A percentile compares a stretch with the other conserved stretches of the same genome.
phyloP scores from a whole-genome alignment of 1,284 basidiomycete genomes.

The Pyrrhoderma noxium region DNA sequence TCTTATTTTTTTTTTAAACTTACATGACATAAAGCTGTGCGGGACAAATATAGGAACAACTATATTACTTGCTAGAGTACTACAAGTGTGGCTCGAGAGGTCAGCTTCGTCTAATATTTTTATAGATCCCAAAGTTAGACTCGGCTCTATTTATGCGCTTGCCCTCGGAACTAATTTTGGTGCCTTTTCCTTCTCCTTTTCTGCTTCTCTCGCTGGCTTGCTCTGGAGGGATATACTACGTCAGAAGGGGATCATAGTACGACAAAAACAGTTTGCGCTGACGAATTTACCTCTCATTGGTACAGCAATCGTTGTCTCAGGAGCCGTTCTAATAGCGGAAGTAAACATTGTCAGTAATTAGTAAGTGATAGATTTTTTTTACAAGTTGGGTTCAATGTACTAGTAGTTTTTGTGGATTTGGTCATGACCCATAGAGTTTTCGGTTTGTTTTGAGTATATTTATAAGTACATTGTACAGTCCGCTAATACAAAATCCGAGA shows the following conservation, averaged over 20 bases:
- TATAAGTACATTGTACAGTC: too few species aligned
- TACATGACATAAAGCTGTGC: slow-evolving; percentile 41
- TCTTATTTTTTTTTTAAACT: slow-evolving; percentile 3
- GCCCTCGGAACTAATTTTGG: slow-evolving; percentile 86
- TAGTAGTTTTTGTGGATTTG: background rate
- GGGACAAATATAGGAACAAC: slow-evolving; percentile 97
- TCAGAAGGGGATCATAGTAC: slow-evolving; percentile 74
- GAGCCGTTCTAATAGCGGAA: slow-evolving; percentile 16
- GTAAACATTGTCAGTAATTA: slow-evolving; percentile 10
- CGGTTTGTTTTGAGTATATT: too few species aligned
- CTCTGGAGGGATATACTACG: slow-evolving; percentile 78
- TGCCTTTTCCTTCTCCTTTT: slow-evolving; percentile 87
- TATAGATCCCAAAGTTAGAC: slow-evolving; percentile 26
- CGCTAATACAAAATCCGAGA: too few species aligned
- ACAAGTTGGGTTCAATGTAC: background rate
- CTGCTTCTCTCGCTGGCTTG: slow-evolving; percentile 84
- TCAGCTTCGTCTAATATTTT: slow-evolving; percentile 15
- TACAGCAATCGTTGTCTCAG: slow-evolving; percentile 19
- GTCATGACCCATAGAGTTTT: background rate
- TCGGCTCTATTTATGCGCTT: slow-evolving; percentile 47
- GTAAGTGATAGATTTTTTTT: background rate
- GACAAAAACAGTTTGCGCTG: slow-evolving; percentile 57
- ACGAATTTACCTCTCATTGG: slow-evolving; percentile 62
- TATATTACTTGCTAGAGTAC: slow-evolving; percentile 72
- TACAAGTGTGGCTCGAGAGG: slow-evolving; percentile 34